Base-by-base conservation (phyloP, 164 flowering plant species). In the Tetracentron sinense region DNA sequence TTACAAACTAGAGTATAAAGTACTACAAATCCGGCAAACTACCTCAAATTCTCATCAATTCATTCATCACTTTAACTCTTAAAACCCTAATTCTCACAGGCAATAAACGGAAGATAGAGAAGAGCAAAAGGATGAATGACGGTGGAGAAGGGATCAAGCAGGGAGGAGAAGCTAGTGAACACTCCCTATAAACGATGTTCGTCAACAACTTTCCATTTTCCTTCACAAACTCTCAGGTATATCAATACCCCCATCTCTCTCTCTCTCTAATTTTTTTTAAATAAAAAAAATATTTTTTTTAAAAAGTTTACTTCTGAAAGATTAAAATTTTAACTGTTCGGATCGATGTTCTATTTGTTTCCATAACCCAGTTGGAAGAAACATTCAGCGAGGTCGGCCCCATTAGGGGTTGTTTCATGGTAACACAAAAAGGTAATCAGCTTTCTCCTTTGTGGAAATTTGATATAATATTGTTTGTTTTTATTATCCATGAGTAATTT, bases 341-440 rank as follows among this genome's bases (percentile, higher is more conserved):
- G n/a, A n/a, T n/a, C n/a, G n/a, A n/a, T n/a, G n/a, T n/a, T n/a
- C n/a, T n/a, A n/a, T n/a, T n/a, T n/a, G n/a, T n/a, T n/a, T n/a
- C n/a, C 31, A n/a, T 19, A 30, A 15, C 62, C 20, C 53, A 90
- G 90, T 79, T 93, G 3, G 96, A 90, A 71, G 96, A 87, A 58
- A 60, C 83, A 10, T 93, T 93, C 65, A 75, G 96, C 55, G 96
- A 90, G 54, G 90, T 90, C 8, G 98, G 98, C 46, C 98, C 98
- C 0, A 75, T 93, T 17, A 76, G 97, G 61, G 78, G 96, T 17
- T 88, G 91, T 76, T 93, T 93, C 73, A 77, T 90, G 84, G 98
- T 89, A 48, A 80, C 85, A 0, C 54, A 82, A 56, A 93, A 90
- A 62, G 96, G 97, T 88, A 69, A 54, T 52, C 7, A 17, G 27